Conservation (phyloP, 805 yeast species). For the Suhomyces tanzawaensis region DNA sequence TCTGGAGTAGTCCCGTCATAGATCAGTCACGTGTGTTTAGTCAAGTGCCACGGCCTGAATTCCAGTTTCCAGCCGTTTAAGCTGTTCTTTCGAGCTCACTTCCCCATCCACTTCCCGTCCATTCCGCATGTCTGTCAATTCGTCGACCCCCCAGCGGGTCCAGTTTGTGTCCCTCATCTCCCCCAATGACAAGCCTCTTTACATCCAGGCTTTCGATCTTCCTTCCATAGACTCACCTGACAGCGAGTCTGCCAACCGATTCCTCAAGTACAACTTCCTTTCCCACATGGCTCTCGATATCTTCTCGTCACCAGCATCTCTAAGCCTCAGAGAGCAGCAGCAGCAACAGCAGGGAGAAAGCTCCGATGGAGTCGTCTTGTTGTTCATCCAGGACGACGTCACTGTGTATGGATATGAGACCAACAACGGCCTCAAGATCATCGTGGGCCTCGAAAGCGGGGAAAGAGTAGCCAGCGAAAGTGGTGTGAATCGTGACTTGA, state of each 20-base stretch:
- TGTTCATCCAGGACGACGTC: slow-evolving; percentile 66
- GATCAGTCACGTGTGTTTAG: too few relatives aligned
- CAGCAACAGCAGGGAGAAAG: slow-evolving; percentile 15
- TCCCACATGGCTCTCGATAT: slow-evolving; percentile 77
- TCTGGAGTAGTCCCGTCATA: too few relatives aligned
- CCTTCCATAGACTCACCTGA: slow-evolving; percentile 5
- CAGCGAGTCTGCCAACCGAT: slow-evolving; percentile 35
- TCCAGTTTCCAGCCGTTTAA: too few relatives aligned
- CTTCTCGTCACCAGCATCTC: slow-evolving; percentile 52
- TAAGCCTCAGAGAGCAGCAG: slow-evolving; percentile 38
- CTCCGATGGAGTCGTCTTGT: slow-evolving; percentile 34
- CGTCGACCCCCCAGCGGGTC: slow-evolving; percentile 16
- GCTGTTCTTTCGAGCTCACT: too few relatives aligned
- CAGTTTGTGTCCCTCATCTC: slow-evolving; percentile 59
- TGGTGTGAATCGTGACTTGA: slow-evolving; percentile 9
- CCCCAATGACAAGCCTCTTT: slow-evolving; percentile 56
- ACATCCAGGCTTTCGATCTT: slow-evolving; percentile 51
- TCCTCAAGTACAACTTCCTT: slow-evolving; percentile 62
- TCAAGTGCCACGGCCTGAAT: too few relatives aligned
- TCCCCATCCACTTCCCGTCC: too few relatives aligned
- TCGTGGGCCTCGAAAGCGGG: slow-evolving; percentile 47
- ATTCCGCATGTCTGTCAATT: neutral
- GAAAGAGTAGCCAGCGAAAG: slow-evolving; percentile 23
- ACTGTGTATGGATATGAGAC: slow-evolving; percentile 69
- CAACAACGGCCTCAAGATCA: slow-evolving; percentile 63